A percentile compares a stretch with the other conserved stretches of the same genome.
Evolutionary conservation across 2,329 filamentous ascomycete species (phyloP).

Genomic region (Triangularia verruculosa): DNA sequence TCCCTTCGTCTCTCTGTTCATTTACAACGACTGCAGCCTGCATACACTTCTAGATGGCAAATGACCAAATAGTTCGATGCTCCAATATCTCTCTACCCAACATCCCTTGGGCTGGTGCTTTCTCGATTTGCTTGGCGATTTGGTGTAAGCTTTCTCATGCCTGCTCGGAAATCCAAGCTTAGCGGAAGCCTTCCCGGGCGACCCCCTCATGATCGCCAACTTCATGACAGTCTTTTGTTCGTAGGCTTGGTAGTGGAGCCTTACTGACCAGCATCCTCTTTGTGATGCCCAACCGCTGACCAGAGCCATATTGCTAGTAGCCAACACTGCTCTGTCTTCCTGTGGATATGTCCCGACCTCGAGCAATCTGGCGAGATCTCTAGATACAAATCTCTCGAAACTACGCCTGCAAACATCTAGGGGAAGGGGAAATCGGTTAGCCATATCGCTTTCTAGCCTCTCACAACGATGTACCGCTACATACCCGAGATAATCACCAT

Average conservation of each 20-base stretch:
- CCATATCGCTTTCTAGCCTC: conserved; percentile 5
- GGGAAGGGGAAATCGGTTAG: neutral
- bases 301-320: neutral
- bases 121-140: neutral
- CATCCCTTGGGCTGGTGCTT: neutral
- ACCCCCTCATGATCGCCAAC: neutral
- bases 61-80: too few relatives aligned
- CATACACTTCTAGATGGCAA: too few relatives aligned
- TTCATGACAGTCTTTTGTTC: neutral
- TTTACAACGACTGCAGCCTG: too few relatives aligned
- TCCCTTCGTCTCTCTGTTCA: too few relatives aligned
- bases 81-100: neutral
- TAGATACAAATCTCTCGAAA: neutral
- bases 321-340: neutral
- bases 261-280: neutral
- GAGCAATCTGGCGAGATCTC: neutral
- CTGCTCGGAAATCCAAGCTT: neutral
- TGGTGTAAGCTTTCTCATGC: neutral
- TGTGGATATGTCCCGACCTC: neutral
- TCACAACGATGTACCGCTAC: conserved; percentile 11
- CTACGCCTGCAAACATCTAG: conserved; percentile 19
- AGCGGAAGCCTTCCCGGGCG: neutral
- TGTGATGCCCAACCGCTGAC: neutral
- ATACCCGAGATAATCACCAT: conserved; percentile 73
- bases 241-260: neutral